Evolutionary conservation across 331 rosid genomes (phyloP), one percentile per base, ranked within the genome.

Genomic region (Malus hybrid): DNA sequence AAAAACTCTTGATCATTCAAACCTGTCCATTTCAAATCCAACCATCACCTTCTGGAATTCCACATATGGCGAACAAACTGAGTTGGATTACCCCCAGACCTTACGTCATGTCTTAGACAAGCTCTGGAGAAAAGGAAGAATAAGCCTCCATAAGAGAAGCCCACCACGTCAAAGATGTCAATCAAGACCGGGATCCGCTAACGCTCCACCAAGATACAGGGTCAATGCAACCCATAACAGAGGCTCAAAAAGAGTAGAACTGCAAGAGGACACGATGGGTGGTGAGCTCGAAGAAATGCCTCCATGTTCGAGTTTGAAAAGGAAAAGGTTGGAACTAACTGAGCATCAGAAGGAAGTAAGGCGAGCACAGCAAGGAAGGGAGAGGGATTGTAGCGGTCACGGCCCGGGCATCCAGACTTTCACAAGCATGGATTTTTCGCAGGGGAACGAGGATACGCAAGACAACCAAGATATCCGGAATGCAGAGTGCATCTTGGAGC

Each of bases 281-380:
- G 33, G 50, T 30, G 63, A 82, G 77, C 81, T 78, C 26, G 70
- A 66, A 68, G 82, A 75, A 48, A 71, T 34, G 26, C 73, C 56
- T 50, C 56, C 71, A 33, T 66, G 75, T 34, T 68, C 68, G 14
- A 78, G 78, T 74, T 63, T 72, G 58, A 91, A 83, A 79, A 88
- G 82, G 72, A 91, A 83, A 84, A 86, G 84, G 82, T 62, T 80
- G 9, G 93, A 91, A 70, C 64, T 87, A 57, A 93, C 96, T 1
- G 90, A 91, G 78, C 97, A 86, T 88, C 93, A 93, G 68, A 89
- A 78, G 87, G 97, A 93, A 81, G 93, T 89, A 4, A 78, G 87
- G 77, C 75, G 89, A 72, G 98, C 97, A 10, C 97, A 93, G 30
- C 93, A 85, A 84, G 98, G 96, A 64, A 86, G 82, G 84, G 86